phyloP scores from a whole-genome alignment of 257 asterid species.

The Capsicum baccatum region DNA sequence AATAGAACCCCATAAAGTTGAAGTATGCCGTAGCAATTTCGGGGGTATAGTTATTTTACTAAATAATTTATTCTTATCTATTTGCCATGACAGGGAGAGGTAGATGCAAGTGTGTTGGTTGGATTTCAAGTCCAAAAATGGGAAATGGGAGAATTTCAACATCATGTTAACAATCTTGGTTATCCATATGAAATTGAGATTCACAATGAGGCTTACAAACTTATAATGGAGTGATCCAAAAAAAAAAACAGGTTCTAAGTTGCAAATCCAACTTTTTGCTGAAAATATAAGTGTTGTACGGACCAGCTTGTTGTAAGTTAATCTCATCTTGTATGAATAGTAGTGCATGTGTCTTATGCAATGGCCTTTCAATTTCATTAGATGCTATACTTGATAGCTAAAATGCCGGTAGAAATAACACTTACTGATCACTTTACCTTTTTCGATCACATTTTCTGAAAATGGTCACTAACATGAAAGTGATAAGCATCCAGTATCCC shows the following conservation, averaged over 20 bases:
- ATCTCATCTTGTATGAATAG: neutral
- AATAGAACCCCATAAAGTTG: no score
- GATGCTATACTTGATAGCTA: no score
- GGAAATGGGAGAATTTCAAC: slow-evolving; percentile 69
- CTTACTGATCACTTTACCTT: neutral
- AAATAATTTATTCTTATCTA: no score
- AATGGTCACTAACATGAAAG: no score
- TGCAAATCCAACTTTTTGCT: neutral
- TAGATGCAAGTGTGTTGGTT: slow-evolving; percentile 85
- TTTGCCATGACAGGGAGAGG: slow-evolving; percentile 61
- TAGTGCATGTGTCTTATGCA: neutral
- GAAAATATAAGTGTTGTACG: neutral
- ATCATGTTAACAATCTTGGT: slow-evolving; percentile 67
- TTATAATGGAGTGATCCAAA: slow-evolving; percentile 52
- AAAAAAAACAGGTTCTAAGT: neutral
- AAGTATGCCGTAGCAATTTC: no score
- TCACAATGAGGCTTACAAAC: slow-evolving; percentile 60
- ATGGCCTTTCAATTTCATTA: neutral
- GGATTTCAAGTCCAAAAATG: slow-evolving; percentile 73
- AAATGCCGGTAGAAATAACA: neutral
- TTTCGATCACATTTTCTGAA: no score
- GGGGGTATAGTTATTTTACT: no score
- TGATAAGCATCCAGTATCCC: no score
- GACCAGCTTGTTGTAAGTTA: neutral
- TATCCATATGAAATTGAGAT: slow-evolving; percentile 69